phyloP scores from a whole-genome alignment of 176 grass and related monocot species.

The Typha latifolia region DNA sequence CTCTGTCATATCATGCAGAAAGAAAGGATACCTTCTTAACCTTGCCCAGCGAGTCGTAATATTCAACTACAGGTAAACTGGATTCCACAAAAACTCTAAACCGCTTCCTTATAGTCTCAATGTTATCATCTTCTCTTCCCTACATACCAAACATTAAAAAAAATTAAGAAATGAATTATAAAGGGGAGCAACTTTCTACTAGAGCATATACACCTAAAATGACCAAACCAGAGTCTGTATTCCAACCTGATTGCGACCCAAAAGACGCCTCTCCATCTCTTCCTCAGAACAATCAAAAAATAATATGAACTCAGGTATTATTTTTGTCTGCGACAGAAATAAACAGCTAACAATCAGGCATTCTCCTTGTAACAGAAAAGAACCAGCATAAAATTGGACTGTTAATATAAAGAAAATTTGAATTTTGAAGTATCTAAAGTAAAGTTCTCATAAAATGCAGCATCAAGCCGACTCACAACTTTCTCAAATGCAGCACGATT shows the following conservation, averaged over 20 bases:
- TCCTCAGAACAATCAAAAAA: constrained; percentile 90
- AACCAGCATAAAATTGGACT: neutral
- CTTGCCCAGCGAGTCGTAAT: constrained; percentile 51
- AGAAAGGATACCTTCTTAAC: constrained; percentile 58
- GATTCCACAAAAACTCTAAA: constrained; percentile 88
- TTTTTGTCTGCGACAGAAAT: constrained; percentile 56
- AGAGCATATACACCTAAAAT: neutral
- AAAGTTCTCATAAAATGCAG: constrained; percentile 5
- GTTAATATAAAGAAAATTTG: neutral
- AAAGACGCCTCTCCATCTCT: constrained; percentile 83
- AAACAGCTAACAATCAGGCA: constrained; percentile 12
- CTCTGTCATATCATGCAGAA: neutral
- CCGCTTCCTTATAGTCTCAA: constrained; percentile 91
- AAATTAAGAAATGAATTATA: constrained; percentile 15
- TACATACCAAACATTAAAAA: constrained; percentile 24
- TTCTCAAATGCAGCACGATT: constrained; percentile 78
- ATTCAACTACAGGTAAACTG: constrained; percentile 84
- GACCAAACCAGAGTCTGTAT: constrained; percentile 1
- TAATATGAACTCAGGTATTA: constrained; percentile 60
- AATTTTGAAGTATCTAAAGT: neutral
- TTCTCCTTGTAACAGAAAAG: constrained; percentile 2
- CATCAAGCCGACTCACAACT: constrained; percentile 38
- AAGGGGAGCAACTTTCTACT: neutral
- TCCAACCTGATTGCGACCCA: constrained; percentile 78
- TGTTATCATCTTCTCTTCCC: constrained; percentile 98